Base-by-base conservation (phyloP, 192 early-diverging fungal species). In the Backusella luteola region DNA sequence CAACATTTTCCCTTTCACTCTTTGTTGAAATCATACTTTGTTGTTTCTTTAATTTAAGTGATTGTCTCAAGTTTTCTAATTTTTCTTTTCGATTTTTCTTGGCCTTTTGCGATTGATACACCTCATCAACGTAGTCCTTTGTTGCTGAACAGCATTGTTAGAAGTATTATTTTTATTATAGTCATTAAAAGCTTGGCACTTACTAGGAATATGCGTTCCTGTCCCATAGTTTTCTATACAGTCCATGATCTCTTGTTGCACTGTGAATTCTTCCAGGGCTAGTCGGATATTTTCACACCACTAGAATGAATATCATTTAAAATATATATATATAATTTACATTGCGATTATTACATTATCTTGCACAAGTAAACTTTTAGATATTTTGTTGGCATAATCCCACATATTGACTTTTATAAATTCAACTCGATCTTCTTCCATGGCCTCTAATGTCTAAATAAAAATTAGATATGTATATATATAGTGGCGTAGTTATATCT, bases 351-450 rank as follows among this genome's bases (percentile, higher is more conserved):
- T 53, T 72, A 72, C 76, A 11, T 77, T 70, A 38, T 77, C 66
- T 53, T 77, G 76, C 6, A 71, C 76, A 36, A 77, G 34, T 46
- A 77, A 39, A 41, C 69, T 39, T n/a, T 49, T 69, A 26, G 76
- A 77, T 14, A 36, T 56, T 2, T 71, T 32, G 23, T 77, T 77
- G 32, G 76, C 76, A 77, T 77, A 72, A 6, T 72, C 59, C 59
- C 76, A 77, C 32, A 66, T 38, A 67, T 77, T 77, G 38, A 23
- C 59, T 11, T 44, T 23, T 41, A 72, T 72, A 38, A 77, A 77
- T 34, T 77, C 76, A 6, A 77, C 41, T 35, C 76, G 26, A 35
- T 77, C 53, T 72, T 77, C 42, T 38, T 77, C 70, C 69, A 77
- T 66, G 7, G 21, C 23, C 34, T 73, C 70, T 23, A 72, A 32